Evolutionary conservation across 2,329 filamentous ascomycete species (phyloP), one percentile per base, ranked within the genome.

Genomic region (Capronia coronata): DNA sequence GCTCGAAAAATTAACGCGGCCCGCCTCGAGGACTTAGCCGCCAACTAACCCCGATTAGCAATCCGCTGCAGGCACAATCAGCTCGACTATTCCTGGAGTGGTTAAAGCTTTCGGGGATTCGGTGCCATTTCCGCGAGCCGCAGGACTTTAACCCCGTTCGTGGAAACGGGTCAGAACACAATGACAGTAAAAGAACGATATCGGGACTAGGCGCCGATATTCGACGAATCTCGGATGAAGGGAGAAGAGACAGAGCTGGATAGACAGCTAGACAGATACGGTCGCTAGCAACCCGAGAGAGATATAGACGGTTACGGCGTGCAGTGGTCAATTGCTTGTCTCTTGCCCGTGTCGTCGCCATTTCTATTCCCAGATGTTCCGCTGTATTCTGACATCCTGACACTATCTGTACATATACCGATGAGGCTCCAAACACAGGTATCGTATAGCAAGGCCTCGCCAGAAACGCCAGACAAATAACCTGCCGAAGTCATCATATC

Each of bases 21-120:
- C 19, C 5, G 37, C 32, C 9, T 46, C 42, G 48, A 43, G 34
- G n/a, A 27, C 38, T 42, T 46, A 42, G 42, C 42, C 48, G 48
- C 18, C 10, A 2, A 2, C 37, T 50, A 46, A 35, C 48, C 34
- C 2, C 11, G 14, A 29, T 30, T 42, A 43, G 48, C n/a, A 46
- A 46, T 34, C 43, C 43, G 43, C 25, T 37, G 19, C 42, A 41
- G 43, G 48, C 14, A 37, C 41, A 16, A 23, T n/a, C 30, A 37
- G 9, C 2, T 1, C 10, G 2, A 34, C 30, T 13, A 34, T 10
- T 5, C 30, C 8, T 14, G 6, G 1, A 34, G 6, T 13, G 30
- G 13, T 10, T 34, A 11, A 27, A 27, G 25, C 34, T 7, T 16
- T 37, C 14, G 4, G 34, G 18, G 5, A 19, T 43, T 50, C 43